Evolutionary conservation across 805 yeast species (phyloP).

Genomic region (Cyberlindnera suaveolens): DNA sequence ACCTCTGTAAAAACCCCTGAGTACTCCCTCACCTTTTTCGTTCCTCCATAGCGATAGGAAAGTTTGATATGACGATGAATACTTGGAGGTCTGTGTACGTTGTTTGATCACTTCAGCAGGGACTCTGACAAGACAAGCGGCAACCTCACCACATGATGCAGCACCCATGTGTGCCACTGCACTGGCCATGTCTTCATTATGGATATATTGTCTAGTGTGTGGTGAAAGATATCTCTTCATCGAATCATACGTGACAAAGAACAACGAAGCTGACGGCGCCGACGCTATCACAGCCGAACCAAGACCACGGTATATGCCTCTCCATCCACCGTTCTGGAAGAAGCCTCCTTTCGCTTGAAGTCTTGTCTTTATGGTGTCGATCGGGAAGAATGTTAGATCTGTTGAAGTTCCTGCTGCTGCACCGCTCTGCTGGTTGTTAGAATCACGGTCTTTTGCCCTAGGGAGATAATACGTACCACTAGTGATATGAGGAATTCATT

Average conservation of each 20-base stretch:
- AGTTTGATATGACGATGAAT: constrained; percentile 66
- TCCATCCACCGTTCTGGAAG: constrained; percentile 87
- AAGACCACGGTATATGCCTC: constrained; percentile 84
- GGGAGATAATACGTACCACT: constrained; percentile 10
- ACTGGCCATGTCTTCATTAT: constrained; percentile 23
- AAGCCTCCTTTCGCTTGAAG: constrained; percentile 95
- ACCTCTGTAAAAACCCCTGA: constrained; percentile 83
- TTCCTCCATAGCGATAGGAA: constrained; percentile 56
- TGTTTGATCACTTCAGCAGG: constrained; percentile 97
- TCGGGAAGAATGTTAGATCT: constrained; percentile 91
- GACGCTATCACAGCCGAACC: constrained; percentile 93
- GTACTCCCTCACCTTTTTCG: constrained; percentile 68
- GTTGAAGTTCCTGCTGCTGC: constrained; percentile 96
- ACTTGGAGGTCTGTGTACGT: constrained; percentile 72
- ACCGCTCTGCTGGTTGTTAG: constrained; percentile 46
- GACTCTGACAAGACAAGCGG: constrained; percentile 91
- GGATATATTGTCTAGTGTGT: constrained; percentile 22
- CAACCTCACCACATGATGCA: constrained; percentile 85
- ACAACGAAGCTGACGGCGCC: constrained; percentile 81
- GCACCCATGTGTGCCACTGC: constrained; percentile 72
- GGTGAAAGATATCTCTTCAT: constrained; percentile 47
- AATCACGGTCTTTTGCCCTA: not conserved
- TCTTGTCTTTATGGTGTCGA: constrained; percentile 91
- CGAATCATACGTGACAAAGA: constrained; percentile 80
- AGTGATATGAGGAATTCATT: constrained; percentile 20